phyloP scores from a whole-genome alignment of 352 stramenopile species.

The Globisporangium okanoganense region DNA sequence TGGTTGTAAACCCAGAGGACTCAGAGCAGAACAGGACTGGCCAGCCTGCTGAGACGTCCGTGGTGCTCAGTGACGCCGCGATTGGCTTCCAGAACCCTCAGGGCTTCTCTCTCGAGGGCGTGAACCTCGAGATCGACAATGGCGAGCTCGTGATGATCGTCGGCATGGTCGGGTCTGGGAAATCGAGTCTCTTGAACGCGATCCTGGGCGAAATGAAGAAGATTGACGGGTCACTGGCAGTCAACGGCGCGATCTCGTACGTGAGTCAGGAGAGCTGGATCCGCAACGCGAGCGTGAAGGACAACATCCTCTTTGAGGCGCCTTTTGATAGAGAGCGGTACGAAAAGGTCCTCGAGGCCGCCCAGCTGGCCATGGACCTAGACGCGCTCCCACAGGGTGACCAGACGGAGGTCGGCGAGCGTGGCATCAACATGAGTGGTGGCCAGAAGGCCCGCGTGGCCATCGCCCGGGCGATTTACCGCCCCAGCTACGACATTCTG shows the following conservation, averaged over 20 bases:
- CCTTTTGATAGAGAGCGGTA: constrained; percentile 35
- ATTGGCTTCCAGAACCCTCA: not conserved
- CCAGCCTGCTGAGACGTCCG: not conserved
- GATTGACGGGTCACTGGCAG: constrained; percentile 15
- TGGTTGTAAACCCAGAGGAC: not conserved
- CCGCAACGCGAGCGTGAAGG: constrained; percentile 80
- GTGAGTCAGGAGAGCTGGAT: constrained; percentile 91
- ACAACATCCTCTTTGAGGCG: constrained; percentile 90
- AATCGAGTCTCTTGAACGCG: constrained; percentile 50
- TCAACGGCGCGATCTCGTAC: constrained; percentile 57
- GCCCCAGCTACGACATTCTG: constrained; percentile 80
- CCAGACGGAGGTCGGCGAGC: constrained; percentile 54
- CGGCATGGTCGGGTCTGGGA: constrained; percentile 43
- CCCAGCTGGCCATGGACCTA: constrained; percentile 39
- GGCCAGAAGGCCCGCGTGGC: constrained; percentile 74
- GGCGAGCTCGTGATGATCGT: constrained; percentile 59
- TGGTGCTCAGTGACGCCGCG: not conserved
- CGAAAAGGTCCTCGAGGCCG: constrained; percentile 26
- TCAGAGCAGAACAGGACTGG: not conserved
- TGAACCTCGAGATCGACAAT: constrained; percentile 57
- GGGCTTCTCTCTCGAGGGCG: constrained; percentile 20
- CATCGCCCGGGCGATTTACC: constrained; percentile 91
- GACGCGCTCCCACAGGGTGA: constrained; percentile 47
- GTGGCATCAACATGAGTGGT: constrained; percentile 55
- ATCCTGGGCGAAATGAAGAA: constrained; percentile 48